A percentile compares a stretch with the other conserved stretches of the same genome.
These are phyloP conservation scores for Aspergillus japonicus DNA, from an alignment of 2,329 filamentous ascomycete genomes.

Conservation along the genomic window DNA sequence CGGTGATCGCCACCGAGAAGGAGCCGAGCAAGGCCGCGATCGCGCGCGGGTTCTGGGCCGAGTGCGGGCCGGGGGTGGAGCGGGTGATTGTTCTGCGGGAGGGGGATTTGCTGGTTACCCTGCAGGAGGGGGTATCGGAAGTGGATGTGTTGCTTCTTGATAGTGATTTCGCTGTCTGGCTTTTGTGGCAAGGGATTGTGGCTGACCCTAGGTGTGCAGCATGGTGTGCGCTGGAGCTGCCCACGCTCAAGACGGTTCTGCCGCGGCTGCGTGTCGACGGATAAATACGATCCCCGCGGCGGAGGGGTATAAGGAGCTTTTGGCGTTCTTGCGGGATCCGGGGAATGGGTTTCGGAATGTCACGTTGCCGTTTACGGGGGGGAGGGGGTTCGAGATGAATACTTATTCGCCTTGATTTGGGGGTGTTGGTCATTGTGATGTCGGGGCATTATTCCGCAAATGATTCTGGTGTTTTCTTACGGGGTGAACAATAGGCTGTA, in stretches of 20 bases:
- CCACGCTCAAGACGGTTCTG: constrained; percentile 37
- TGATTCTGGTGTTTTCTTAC: too few relatives aligned
- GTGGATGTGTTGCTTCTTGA: constrained; percentile 65
- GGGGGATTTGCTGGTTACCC: constrained; percentile 58
- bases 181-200: too few relatives aligned
- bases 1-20: constrained; percentile 61
- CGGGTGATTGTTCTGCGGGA: constrained; percentile 56
- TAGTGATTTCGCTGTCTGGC: constrained; percentile 52
- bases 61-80: constrained; percentile 51
- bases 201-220: too few relatives aligned
- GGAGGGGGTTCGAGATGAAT: constrained; percentile 50
- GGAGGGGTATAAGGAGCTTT: constrained; percentile 45
- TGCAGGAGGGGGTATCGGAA: constrained; percentile 51
- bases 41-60: constrained; percentile 55
- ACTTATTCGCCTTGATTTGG: constrained; percentile 31
- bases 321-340: constrained; percentile 47
- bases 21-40: constrained; percentile 54
- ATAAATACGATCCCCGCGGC: constrained; percentile 39
- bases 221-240: constrained; percentile 41
- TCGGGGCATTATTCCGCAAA: too few relatives aligned
- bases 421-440: too few relatives aligned
- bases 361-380: constrained; percentile 51
- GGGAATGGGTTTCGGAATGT: constrained; percentile 52
- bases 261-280: constrained; percentile 38
- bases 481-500: too few relatives aligned